Evolutionary conservation across 768 basidiomycete species (phyloP).

Genomic region (Mycena epipterygia): DNA sequence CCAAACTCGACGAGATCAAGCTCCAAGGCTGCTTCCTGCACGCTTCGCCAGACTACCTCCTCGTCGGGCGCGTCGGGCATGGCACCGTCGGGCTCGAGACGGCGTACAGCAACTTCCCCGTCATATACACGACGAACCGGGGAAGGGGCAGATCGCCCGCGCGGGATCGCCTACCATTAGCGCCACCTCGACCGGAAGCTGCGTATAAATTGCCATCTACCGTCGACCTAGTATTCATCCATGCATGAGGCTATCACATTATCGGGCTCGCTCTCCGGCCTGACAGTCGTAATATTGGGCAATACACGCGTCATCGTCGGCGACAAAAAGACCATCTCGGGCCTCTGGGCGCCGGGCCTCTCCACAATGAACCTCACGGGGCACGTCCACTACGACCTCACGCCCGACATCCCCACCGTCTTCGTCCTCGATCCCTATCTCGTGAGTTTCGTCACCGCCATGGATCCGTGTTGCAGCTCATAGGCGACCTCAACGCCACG

Average conservation of each 20-base stretch:
- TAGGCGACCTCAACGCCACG: constrained; percentile 69
- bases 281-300: constrained; percentile 58
- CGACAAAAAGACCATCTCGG: constrained; percentile 69
- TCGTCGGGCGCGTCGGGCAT: constrained; percentile 73
- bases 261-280: constrained; percentile 49
- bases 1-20: constrained; percentile 76
- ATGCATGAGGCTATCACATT: background rate
- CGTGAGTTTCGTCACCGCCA: constrained; percentile 46
- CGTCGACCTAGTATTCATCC: background rate
- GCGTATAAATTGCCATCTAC: background rate
- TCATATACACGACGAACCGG: constrained; percentile 63
- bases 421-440: constrained; percentile 53
- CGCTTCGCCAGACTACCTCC: constrained; percentile 72
- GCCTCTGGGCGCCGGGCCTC: constrained; percentile 74
- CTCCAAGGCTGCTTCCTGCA: constrained; percentile 75
- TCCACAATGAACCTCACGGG: constrained; percentile 31
- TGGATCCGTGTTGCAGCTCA: constrained; percentile 43
- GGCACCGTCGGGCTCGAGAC: constrained; percentile 57
- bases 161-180: constrained; percentile 40
- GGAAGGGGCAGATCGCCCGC: constrained; percentile 33
- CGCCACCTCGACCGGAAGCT: constrained; percentile 38
- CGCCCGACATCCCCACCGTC: constrained; percentile 45
- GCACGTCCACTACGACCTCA: constrained; percentile 44
- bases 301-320: constrained; percentile 66
- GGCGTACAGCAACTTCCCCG: constrained; percentile 50